Evolutionary conservation across 1,139 yeast genomes (phyloP), one percentile per base, ranked within the genome.

Genomic region (Kurtzmaniella quercitrusa): DNA sequence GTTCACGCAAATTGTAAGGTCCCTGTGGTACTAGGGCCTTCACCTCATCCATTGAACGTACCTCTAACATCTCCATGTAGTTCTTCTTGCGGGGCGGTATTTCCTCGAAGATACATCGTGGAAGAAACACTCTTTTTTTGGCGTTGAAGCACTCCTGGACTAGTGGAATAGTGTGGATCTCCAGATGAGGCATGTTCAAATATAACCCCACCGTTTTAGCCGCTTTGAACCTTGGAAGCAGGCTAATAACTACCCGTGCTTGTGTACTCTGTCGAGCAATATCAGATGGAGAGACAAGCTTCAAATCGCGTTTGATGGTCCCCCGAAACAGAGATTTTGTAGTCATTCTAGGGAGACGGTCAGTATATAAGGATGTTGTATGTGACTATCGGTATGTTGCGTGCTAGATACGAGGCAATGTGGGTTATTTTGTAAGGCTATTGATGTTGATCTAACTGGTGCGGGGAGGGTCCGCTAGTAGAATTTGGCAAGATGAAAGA

Each of bases 1-100:
- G 98, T 59, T 91, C 97, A 40, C 78, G 62, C 21, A 91, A 63
- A 31, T 75, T 62, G 58, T 79, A 90, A 45, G 71, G 77, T 0
- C 97, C 97, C 37, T 73, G 75, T 0, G 96, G 95, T 45, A 63
- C 50, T 46, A 90, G 65, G 1, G 53, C 48, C 1, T 55, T 42
- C 1, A 86, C 79, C 2, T 72, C 71, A 3, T 69, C 65, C 43
- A 60, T 59, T 1, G 71, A 55, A 0, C 58, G 53, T 46, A 87
- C 68, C 42, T 68, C 63, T 27, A 85, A 65, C 77, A 90, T 85
- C 16, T 74, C 68, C 48, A 90, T 58, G 53, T 81, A 81, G 15
- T 79, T 70, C 34, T 59, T 61, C 53, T 81, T 52, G 41, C 69
- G 45, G 38, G 58, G 53, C 41, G 51, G 39, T 25, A 41, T 37